phyloP scores from a whole-genome alignment of 1,284 basidiomycete genomes.

The Moesziomyces sp. region DNA sequence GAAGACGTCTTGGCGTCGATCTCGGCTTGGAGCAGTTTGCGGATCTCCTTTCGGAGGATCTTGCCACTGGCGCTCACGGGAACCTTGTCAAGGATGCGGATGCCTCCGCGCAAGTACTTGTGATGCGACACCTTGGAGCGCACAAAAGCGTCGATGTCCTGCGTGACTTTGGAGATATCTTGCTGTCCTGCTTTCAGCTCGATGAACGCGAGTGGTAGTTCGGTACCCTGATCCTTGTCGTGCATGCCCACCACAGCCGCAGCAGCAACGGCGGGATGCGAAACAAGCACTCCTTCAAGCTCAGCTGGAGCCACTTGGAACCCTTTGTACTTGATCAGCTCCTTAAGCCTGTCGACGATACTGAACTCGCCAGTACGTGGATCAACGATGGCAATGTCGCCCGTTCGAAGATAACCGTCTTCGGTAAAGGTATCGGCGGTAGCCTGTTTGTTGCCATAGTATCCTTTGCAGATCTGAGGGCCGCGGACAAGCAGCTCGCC shows the following conservation, averaged over 20 bases:
- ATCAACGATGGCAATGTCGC: constrained; percentile 55
- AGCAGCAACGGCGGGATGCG: constrained; percentile 47
- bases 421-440: constrained; percentile 76
- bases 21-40: constrained; percentile 16
- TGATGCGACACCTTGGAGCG: constrained; percentile 32
- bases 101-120: constrained; percentile 48
- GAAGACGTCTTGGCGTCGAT: constrained; percentile 5
- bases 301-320: constrained; percentile 64
- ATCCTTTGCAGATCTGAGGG: constrained; percentile 43
- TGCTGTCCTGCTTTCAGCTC: constrained; percentile 22
- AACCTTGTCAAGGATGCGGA: constrained; percentile 33
- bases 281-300: constrained; percentile 53
- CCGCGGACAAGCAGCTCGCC: constrained; percentile 51
- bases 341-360: constrained; percentile 63
- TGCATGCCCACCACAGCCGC: constrained; percentile 59
- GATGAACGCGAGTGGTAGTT: constrained; percentile 38
- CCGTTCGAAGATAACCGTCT: constrained; percentile 62
- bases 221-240: constrained; percentile 45
- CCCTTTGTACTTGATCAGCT: constrained; percentile 65
- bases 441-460: constrained; percentile 44
- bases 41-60: constrained; percentile 39
- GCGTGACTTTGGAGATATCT: background rate
- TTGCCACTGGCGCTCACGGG: constrained; percentile 51
- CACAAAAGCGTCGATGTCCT: constrained; percentile 30
- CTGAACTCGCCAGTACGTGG: constrained; percentile 37